Evolutionary conservation across 1,284 basidiomycete species (phyloP), one percentile per base, ranked within the genome.

Genomic region (Coniophora puteana): DNA sequence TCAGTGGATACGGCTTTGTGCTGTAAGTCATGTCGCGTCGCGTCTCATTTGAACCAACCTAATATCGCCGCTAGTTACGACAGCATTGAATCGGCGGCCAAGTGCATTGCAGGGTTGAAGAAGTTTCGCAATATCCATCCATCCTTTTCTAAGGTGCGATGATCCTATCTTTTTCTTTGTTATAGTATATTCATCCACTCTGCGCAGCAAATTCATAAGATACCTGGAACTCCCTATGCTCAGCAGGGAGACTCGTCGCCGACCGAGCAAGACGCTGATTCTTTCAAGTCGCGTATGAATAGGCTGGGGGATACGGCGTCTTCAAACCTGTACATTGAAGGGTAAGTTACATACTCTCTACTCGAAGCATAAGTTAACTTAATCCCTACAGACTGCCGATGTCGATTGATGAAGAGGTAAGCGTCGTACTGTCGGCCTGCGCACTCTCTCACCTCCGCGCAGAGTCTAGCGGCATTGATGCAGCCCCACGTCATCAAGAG

Each of bases 1-100:
- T 58, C 55, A 87, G 83, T 36, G 85, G 86, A 5, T 89, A 89
- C 55, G 85, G 86, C 5, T 89, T 89, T 55, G 86, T 89, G 25
- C 59, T 89, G 84, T 88, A 51, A 63, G 84, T 58, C 21, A 11
- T 14, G 11, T 39, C 4, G 12, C 35, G 28, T 36, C 21, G 27
- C 21, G 36, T 35, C 26, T 38, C 38, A 41, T 32, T 21, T 31
- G 40, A 20, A 20, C 27, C 27, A 6, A 13, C 12, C 28, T 38
- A 14, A 34, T 26, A 8, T 33, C 25, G 34, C 35, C 16, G 22
- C 18, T 47, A 88, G 84, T 44, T 89, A 84, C 53, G 72, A 74
- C 38, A 67, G 66, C 1, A 56, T 84, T 8, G 76, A 80, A 2
- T 68, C 76, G 23, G 85, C 86, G 1, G 80, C 81, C 51, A 71